Conservation (phyloP, 1,139 yeast species). For the Pichiaceae sp. region DNA sequence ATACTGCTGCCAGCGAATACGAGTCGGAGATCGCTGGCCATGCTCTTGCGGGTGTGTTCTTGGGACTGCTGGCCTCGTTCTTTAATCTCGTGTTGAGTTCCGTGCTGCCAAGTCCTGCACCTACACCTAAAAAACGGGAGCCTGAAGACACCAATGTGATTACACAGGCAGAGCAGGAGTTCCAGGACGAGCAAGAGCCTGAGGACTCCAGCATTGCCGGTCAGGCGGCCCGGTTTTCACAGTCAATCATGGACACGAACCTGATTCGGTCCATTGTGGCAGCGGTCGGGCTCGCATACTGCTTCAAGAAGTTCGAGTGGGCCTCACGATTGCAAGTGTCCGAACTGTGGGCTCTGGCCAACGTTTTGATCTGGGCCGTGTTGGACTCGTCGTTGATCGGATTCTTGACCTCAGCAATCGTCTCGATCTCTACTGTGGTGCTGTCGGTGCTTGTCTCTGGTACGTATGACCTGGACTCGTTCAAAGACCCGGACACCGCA, state of each 20-base stretch:
- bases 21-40: not conserved
- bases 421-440: slow-evolving; percentile 34
- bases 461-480: slow-evolving; percentile 7
- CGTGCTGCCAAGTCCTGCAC: not conserved
- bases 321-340: slow-evolving; percentile 68
- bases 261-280: slow-evolving; percentile 35
- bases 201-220: not conserved
- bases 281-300: slow-evolving; percentile 76
- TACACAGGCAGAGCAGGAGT: not conserved
- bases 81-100: not conserved
- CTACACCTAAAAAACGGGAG: not conserved
- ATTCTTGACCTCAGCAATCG: slow-evolving; percentile 38
- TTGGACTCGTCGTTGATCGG: slow-evolving; percentile 72
- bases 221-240: not conserved
- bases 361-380: slow-evolving; percentile 73
- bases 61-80: slow-evolving; percentile 2
- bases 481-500: slow-evolving; percentile 5
- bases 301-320: slow-evolving; percentile 78
- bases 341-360: slow-evolving; percentile 63
- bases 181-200: not conserved
- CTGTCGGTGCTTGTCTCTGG: slow-evolving; percentile 22
- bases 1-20: not conserved
- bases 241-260: slow-evolving; percentile 2
- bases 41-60: not conserved
- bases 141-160: not conserved